Evolutionary conservation across 2,329 filamentous ascomycete species (phyloP).

Genomic region (Aspergillus novoparasiticus): DNA sequence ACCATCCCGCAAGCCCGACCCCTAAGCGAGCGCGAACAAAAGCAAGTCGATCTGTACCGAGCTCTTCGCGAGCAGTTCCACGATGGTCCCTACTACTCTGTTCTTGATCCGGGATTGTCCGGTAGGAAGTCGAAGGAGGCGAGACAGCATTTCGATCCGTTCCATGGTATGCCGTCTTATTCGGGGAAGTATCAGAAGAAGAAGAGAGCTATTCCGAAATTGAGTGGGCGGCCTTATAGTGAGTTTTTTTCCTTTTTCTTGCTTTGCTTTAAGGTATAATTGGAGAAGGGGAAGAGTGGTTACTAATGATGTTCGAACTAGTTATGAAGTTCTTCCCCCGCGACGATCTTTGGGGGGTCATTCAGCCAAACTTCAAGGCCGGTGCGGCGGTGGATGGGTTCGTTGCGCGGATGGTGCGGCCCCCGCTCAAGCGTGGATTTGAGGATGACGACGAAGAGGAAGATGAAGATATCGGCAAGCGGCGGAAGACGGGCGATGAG

Average conservation of each 20-base stretch:
- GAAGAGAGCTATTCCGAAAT: constrained; percentile 56
- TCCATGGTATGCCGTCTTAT: constrained; percentile 64
- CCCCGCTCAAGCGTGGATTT: constrained; percentile 41
- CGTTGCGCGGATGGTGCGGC: constrained; percentile 20
- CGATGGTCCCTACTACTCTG: constrained; percentile 62
- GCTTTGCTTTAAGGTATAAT: neutral
- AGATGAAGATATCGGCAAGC: constrained; percentile 36
- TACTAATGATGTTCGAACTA: constrained; percentile 24
- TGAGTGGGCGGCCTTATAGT: constrained; percentile 59
- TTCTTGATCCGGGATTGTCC: constrained; percentile 46
- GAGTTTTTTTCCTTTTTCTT: constrained; percentile 29
- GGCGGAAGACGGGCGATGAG: constrained; percentile 34
- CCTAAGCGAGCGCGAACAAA: constrained; percentile 46
- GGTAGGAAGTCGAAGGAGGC: constrained; percentile 34
- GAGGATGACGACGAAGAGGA: constrained; percentile 51
- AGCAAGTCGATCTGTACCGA: constrained; percentile 54
- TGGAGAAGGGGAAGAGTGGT: neutral
- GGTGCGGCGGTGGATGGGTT: constrained; percentile 35
- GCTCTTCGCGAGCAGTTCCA: constrained; percentile 58
- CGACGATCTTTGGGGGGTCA: constrained; percentile 55
- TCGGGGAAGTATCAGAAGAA: constrained; percentile 61
- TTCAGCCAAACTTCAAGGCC: constrained; percentile 51
- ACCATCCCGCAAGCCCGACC: constrained; percentile 35
- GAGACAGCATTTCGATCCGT: constrained; percentile 60
- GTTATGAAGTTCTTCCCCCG: constrained; percentile 61